Conservation (phyloP, 139 green algal species). For the Yamagishiella unicocca region DNA sequence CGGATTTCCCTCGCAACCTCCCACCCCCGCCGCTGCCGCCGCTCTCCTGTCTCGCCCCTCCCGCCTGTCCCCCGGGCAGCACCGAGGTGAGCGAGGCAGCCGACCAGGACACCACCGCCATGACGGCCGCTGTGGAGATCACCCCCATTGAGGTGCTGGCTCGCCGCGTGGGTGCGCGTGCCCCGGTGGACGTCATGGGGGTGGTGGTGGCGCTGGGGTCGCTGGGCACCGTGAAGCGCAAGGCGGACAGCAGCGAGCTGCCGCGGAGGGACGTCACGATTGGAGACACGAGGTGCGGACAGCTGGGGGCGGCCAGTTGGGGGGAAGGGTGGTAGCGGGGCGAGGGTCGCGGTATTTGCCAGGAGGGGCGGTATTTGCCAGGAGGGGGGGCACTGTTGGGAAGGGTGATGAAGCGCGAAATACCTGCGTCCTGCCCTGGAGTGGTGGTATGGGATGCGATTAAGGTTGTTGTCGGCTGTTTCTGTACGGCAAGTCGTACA, state of each 20-base stretch:
- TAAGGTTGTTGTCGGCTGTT: no score
- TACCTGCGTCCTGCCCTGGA: no score
- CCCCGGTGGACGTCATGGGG: constrained; percentile 82
- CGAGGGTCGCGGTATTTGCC: no score
- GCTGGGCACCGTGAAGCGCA: constrained; percentile 85
- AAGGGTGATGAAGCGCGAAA: no score
- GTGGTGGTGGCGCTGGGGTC: constrained; percentile 74
- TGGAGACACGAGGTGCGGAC: constrained; percentile 68
- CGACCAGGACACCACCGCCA: constrained; percentile 71
- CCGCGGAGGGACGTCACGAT: constrained; percentile 79
- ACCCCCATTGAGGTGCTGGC: constrained; percentile 79
- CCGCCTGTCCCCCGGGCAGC: constrained; percentile 49
- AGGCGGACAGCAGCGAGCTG: constrained; percentile 85
- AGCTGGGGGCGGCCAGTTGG: not conserved
- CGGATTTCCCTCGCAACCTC: no score
- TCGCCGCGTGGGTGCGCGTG: constrained; percentile 72
- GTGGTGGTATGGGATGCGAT: no score
- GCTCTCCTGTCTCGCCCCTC: not conserved
- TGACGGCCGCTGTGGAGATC: constrained; percentile 69
- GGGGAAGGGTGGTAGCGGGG: no score
- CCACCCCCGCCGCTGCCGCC: no score
- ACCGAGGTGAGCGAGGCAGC: constrained; percentile 73
- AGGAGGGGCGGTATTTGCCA: no score
- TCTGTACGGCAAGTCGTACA: no score
- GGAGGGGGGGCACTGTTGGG: no score